Evolutionary conservation across 2,329 filamentous ascomycete genomes (phyloP).

Genomic region (Seiridium cupressi): DNA sequence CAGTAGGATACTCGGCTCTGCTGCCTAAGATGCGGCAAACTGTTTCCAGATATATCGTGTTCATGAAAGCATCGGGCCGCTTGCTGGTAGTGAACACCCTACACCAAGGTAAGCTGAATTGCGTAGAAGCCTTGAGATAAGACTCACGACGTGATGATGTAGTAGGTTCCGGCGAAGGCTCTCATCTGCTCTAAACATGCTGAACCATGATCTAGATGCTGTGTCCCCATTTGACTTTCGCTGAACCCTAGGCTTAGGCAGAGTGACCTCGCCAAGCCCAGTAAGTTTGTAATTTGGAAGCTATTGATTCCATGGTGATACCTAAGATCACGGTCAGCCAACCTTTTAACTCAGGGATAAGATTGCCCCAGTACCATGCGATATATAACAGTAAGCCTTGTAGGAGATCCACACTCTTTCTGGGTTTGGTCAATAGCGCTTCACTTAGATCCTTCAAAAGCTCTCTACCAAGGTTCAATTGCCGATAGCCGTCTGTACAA

Average conservation of each 20-base stretch:
- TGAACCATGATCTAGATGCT: constrained; percentile 20
- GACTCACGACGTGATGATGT: constrained; percentile 46
- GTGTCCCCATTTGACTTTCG: constrained; percentile 22
- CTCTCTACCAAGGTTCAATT: constrained; percentile 41
- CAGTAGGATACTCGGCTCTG: constrained; percentile 40
- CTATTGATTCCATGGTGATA: constrained; percentile 48
- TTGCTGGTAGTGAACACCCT: constrained; percentile 35
- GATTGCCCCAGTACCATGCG: constrained; percentile 34
- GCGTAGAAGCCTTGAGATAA: neutral
- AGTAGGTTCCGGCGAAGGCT: constrained; percentile 48
- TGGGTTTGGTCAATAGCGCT: constrained; percentile 37
- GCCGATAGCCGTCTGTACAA: constrained; percentile 41
- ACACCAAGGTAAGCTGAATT: neutral
- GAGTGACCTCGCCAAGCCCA: constrained; percentile 47
- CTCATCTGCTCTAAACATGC: constrained; percentile 41
- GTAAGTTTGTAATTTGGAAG: constrained; percentile 46
- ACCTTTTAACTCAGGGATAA: too few species aligned
- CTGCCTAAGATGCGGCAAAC: constrained; percentile 41
- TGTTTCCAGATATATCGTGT: constrained; percentile 39
- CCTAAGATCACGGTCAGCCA: constrained; percentile 25
- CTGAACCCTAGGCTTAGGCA: constrained; percentile 39
- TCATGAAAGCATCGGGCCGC: constrained; percentile 46
- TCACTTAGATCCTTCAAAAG: constrained; percentile 41
- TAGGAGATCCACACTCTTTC: constrained; percentile 44
- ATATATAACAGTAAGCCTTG: constrained; percentile 45